Evolutionary conservation across 148 eudicot genomes (phyloP), one percentile per base, ranked within the genome.

Genomic region (Bassia scoparia): DNA sequence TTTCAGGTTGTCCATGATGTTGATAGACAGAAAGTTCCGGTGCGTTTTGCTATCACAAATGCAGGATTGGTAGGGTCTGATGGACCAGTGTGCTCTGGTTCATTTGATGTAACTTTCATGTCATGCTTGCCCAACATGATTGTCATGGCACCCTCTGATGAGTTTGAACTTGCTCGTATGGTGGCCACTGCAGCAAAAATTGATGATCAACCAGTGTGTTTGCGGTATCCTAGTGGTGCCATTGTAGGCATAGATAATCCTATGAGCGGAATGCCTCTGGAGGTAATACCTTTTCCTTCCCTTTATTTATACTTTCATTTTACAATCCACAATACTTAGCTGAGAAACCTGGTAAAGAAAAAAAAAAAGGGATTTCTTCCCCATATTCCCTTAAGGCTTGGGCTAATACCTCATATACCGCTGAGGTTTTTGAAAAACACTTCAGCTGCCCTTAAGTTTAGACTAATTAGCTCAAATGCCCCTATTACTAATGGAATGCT

Each of bases 81-180:
- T 71, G 98, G 96, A 60, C 88, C 98, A 34, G 82, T 83, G 9
- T 82, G 84, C 44, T 83, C 87, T 77, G 98, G 98, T 35, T 79
- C 97, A 34, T 93, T 90, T 80, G 96, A 93, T 78, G 84, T 89
- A 71, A 84, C 98, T 15, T 89, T 87, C 67, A 90, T 93, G 96
- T 89, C 98, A 58, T 90, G 98, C 86, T 84, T 93, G 77, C 98
- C 98, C 24, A 93, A 93, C 81, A 90, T 93, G 96, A 81, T 93
- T 69, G 94, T 93, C 76, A 93, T 93, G 98, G 96, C 97, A 55
- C 98, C 98, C 15, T 86, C 98, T 18, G 94, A 93, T 82, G 98
- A 93, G 79, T 81, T 80, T 79, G 98, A 93, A 73, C 96, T 93
- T 74, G 82, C 84, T 80, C 82, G 87, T 72, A 93, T 93, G 98